phyloP scores from a whole-genome alignment of 257 asterid genomes.

The Solanum pinnatisectum region DNA sequence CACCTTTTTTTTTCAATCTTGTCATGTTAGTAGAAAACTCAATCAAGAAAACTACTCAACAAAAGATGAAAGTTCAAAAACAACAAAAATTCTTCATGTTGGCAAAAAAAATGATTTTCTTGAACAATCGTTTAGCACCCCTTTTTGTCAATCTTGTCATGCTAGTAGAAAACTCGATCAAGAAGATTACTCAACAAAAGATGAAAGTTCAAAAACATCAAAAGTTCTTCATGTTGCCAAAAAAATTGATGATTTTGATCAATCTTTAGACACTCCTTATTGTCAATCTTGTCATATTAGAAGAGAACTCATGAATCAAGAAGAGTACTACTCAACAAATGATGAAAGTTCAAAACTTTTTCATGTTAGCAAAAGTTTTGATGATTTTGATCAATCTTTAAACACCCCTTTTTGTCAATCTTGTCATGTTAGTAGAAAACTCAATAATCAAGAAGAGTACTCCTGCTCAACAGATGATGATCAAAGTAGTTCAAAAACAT shows the following conservation, averaged over 20 bases:
- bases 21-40: slow-evolving; percentile 54
- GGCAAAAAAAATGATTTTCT: no score
- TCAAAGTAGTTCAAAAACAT: background rate
- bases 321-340: slow-evolving; percentile 1
- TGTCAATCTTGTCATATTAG: slow-evolving; percentile 56
- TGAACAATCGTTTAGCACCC: no score
- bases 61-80: no score
- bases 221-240: background rate
- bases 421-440: slow-evolving; percentile 55
- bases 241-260: background rate
- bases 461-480: background rate
- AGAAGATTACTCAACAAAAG: background rate
- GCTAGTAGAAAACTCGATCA: no score
- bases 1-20: slow-evolving; percentile 48
- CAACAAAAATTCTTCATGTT: no score
- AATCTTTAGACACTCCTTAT: slow-evolving; percentile 39
- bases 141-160: no score
- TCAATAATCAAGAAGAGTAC: slow-evolving; percentile 27
- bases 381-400: slow-evolving; percentile 18
- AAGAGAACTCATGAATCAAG: slow-evolving; percentile 28
- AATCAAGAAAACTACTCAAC: slow-evolving; percentile 25
- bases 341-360: background rate
- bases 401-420: slow-evolving; percentile 50
- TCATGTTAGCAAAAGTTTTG: background rate
- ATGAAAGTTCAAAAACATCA: background rate